These are phyloP conservation scores for Bacidia rubella DNA, from an alignment of 495 filamentous ascomycete genomes.

Conservation along the genomic window DNA sequence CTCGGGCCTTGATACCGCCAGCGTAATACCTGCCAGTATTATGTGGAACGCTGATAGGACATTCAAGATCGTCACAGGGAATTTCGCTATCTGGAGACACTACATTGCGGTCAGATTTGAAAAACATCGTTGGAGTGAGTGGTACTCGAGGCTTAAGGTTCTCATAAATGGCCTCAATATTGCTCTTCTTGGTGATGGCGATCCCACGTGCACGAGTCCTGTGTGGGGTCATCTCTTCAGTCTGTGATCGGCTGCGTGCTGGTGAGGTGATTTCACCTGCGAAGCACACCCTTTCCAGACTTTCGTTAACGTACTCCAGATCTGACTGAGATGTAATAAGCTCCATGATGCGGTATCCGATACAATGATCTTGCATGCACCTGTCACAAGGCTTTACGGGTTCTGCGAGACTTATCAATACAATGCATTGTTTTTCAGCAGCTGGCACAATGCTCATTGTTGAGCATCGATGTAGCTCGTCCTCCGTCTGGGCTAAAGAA, in stretches of 20 bases:
- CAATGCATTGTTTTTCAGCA: not conserved
- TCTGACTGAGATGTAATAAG: not conserved
- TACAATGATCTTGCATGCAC: too few relatives aligned
- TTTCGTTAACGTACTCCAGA: not conserved
- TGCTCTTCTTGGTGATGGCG: not conserved
- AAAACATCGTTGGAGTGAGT: not conserved
- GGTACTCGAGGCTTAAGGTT: not conserved
- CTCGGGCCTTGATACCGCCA: not conserved
- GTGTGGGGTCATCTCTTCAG: not conserved
- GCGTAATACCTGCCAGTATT: constrained; percentile 2
- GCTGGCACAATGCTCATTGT: not conserved
- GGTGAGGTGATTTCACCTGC: not conserved
- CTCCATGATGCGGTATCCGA: not conserved
- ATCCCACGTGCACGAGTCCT: not conserved
- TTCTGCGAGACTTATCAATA: not conserved
- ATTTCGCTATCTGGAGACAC: not conserved
- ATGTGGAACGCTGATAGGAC: not conserved
- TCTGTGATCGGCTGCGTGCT: not conserved
- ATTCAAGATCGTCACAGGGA: constrained; percentile 1
- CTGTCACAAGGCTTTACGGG: too few relatives aligned
- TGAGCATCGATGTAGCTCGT: not conserved
- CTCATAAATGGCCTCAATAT: not conserved
- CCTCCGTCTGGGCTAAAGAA: too few relatives aligned
- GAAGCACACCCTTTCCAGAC: not conserved
- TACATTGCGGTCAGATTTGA: not conserved